Percentiles rank a stretch among this genome's conserved stretches.
phyloP scores from a whole-genome alignment of 805 yeast genomes.

The Lachancea sp. region DNA sequence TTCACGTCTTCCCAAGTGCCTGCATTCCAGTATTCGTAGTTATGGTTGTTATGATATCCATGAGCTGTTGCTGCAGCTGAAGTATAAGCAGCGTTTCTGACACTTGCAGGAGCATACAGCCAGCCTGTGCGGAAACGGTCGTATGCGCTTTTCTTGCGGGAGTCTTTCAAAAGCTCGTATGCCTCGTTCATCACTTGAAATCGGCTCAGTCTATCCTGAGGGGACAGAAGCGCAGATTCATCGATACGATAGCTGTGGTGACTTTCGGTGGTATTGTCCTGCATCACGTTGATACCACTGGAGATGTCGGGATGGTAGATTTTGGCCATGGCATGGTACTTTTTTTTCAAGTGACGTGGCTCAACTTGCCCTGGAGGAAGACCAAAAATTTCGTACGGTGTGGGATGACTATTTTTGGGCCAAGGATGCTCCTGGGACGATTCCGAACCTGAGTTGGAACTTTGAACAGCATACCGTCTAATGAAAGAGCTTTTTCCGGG shows the following conservation, averaged over 20 bases:
- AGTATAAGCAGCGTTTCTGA: constrained; percentile 2
- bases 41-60: constrained; percentile 29
- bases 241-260: constrained; percentile 3
- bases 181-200: constrained; percentile 54
- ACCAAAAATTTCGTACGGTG: constrained; percentile 67
- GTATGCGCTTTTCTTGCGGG: constrained; percentile 38
- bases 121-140: constrained; percentile 45
- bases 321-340: constrained; percentile 59
- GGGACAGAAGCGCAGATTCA: constrained; percentile 14
- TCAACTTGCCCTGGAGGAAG: constrained; percentile 34
- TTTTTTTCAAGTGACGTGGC: constrained; percentile 37
- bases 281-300: constrained; percentile 23
- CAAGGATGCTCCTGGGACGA: constrained; percentile 33
- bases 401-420: constrained; percentile 53
- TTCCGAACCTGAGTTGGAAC: constrained; percentile 3
- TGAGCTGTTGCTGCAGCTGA: constrained; percentile 15
- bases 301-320: constrained; percentile 75
- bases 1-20: constrained; percentile 62
- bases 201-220: constrained; percentile 33
- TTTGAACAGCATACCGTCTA: constrained; percentile 1
- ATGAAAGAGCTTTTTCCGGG: background rate
- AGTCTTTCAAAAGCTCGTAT: constrained; percentile 48
- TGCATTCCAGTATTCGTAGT: constrained; percentile 49
- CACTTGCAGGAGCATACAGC: constrained; percentile 33
- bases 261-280: background rate